A percentile compares a stretch with the other conserved stretches of the same genome.
Conservation (phyloP, 805 yeast genomes). For the Barnettozyma siamensis region DNA sequence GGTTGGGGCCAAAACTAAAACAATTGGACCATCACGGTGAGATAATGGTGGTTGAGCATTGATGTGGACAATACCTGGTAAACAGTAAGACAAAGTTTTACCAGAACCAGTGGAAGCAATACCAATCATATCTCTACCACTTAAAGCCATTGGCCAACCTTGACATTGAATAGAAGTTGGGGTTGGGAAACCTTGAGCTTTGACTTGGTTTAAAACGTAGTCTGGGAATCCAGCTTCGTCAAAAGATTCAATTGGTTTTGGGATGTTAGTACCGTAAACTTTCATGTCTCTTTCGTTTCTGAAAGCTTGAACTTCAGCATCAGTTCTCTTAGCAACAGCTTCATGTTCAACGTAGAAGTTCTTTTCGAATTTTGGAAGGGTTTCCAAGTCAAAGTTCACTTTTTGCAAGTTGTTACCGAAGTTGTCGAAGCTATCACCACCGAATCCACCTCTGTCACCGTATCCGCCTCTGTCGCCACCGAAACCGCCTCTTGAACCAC, state of each 20-base stretch:
- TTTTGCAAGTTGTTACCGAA: constrained; percentile 53
- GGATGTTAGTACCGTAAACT: constrained; percentile 75
- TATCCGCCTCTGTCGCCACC: constrained; percentile 34
- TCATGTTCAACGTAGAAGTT: constrained; percentile 89
- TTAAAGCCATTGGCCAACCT: constrained; percentile 99
- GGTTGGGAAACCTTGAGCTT: constrained; percentile 84
- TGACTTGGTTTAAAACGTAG: constrained; percentile 83
- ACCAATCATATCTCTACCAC: constrained; percentile 99
- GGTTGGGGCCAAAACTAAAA: constrained; percentile 92
- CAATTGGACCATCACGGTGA: constrained; percentile 97
- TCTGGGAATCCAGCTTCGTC: constrained; percentile 98
- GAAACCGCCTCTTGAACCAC: constrained; percentile 3
- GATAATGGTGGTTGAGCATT: constrained; percentile 93
- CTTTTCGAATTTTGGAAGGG: constrained; percentile 87
- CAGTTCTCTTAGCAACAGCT: constrained; percentile 67
- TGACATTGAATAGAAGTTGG: constrained; percentile 98
- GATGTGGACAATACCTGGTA: constrained; percentile 95
- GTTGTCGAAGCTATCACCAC: constrained; percentile 38
- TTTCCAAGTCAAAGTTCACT: constrained; percentile 76
- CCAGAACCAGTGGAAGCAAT: constrained; percentile 99
- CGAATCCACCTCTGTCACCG: constrained; percentile 25
- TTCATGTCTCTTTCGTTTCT: constrained; percentile 86
- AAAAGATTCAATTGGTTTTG: constrained; percentile 87
- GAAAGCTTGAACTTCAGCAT: constrained; percentile 65
- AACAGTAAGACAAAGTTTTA: constrained; percentile 93